Evolutionary conservation across 495 filamentous ascomycete species (phyloP).

Genomic region (Penicillium lividum): DNA sequence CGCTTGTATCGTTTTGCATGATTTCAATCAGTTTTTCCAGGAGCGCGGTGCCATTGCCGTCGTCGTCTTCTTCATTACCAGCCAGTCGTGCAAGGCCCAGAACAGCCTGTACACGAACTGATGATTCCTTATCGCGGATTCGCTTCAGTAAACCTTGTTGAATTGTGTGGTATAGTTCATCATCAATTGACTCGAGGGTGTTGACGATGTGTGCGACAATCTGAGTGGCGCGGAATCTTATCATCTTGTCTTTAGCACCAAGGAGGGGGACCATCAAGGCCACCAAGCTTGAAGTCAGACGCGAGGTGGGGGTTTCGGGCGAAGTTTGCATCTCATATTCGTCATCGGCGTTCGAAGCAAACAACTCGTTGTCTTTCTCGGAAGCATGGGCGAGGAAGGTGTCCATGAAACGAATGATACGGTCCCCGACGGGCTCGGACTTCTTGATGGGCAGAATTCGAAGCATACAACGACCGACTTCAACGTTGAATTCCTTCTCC

Average conservation of each 20-base stretch:
- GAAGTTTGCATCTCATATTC: constrained; percentile 59
- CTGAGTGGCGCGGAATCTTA: constrained; percentile 88
- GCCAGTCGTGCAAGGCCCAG: constrained; percentile 82
- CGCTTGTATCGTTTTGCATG: constrained; percentile 91
- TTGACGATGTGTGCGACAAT: constrained; percentile 86
- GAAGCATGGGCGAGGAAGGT: constrained; percentile 78
- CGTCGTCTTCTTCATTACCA: constrained; percentile 74
- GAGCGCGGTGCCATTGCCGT: constrained; percentile 62
- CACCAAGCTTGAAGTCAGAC: constrained; percentile 74
- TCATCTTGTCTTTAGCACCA: constrained; percentile 82
- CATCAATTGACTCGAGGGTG: constrained; percentile 84
- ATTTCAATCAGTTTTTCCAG: constrained; percentile 85
- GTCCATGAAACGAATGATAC: constrained; percentile 79
- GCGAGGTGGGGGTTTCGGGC: constrained; percentile 77
- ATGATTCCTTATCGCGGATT: constrained; percentile 88
- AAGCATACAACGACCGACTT: constrained; percentile 78
- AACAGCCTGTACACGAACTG: constrained; percentile 92
- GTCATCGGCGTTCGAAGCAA: constrained; percentile 36
- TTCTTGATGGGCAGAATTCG: constrained; percentile 87
- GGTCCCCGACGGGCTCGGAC: constrained; percentile 85
- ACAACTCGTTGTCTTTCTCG: constrained; percentile 68
- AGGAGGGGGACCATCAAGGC: constrained; percentile 68
- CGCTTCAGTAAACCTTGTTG: constrained; percentile 75
- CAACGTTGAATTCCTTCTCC: constrained; percentile 83
- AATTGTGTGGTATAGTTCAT: constrained; percentile 82